Percentiles rank a stretch among this genome's conserved stretches.
Evolutionary conservation across 78 protist species (phyloP).

Genomic region (Cavenderia fasciculata): DNA sequence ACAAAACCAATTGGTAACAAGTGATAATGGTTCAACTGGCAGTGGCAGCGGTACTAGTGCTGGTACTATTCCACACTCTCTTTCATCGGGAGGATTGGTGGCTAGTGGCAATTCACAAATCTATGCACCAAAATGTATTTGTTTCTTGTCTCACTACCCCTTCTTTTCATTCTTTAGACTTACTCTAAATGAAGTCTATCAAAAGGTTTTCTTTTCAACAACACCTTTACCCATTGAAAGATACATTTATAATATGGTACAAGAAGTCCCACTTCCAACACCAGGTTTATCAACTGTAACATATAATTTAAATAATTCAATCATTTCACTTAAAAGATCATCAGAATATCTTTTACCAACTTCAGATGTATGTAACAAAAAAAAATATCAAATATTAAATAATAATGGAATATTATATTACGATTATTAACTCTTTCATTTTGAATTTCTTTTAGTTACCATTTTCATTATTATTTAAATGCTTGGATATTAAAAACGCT

Average conservation of each 20-base stretch:
- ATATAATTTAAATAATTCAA: neutral
- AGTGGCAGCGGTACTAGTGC: too few relatives aligned
- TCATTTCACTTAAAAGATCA: conserved; percentile 5
- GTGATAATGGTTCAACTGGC: too few relatives aligned
- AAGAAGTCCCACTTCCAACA: conserved; percentile 55
- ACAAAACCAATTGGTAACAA: neutral
- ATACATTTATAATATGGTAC: conserved; percentile 38
- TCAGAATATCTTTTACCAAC: conserved; percentile 64
- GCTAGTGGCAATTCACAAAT: neutral
- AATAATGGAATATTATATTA: neutral
- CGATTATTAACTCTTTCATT: neutral
- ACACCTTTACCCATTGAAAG: conserved; percentile 65
- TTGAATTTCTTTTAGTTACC: conserved; percentile 4
- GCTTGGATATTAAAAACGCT: conserved; percentile 60
- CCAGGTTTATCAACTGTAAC: conserved; percentile 25
- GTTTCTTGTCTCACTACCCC: conserved; percentile 76
- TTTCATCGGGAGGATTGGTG: neutral
- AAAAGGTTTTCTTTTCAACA: conserved; percentile 38
- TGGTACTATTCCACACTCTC: neutral
- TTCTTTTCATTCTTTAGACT: conserved; percentile 69
- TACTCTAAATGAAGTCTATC: conserved; percentile 61
- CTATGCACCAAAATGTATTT: conserved; percentile 75
- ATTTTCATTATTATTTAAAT: conserved; percentile 28
- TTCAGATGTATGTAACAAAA: conserved; percentile 13
- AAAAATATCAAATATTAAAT: too few relatives aligned